Evolutionary conservation across 495 filamentous ascomycete genomes (phyloP), one percentile per base, ranked within the genome.

Genomic region (Lasiosphaeria hispida): DNA sequence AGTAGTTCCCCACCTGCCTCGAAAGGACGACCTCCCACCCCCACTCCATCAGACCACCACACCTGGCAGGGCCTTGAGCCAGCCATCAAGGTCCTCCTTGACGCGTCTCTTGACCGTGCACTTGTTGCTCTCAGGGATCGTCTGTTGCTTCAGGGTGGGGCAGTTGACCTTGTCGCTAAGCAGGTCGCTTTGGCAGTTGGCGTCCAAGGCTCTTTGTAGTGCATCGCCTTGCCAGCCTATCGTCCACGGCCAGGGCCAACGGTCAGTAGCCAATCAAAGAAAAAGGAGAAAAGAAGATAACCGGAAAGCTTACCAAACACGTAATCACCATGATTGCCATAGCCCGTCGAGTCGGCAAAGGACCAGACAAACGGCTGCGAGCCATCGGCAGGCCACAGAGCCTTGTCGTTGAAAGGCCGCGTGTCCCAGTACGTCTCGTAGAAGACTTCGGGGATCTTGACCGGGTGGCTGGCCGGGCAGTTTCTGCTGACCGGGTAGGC

Each of bases 331-430:
- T 75, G 71, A 37, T 69, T 73, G 7, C 73, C 70, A 51, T 70
- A 74, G 2, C 73, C 73, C 1, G 69, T 71, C 11, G 38, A 40
- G 47, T 77, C 68, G 37, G 73, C 74, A 55, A 74, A 75, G 43
- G 68, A 72, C 75, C 76, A 79, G 15, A 78, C 71, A 59, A 79
- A 78, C 14, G 75, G 76, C 58, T 78, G 74, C 40, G 59, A 66
- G 36, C 70, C 72, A 48, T 75, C 74, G 30, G 64, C 60, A 1
- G 76, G 75, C 75, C 76, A 78, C 36, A 66, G 40, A 34, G 40
- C 56, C 53, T 63, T 63, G 60, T 75, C 60, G 61, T 76, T 75
- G 59, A 73, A 75, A 11, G 67, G 60, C 38, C 62, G 65, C 1
- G 72, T 75, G 40, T 71, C 71, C 72, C 72, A 73, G 35, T 71